Percentiles rank a stretch among this genome's conserved stretches.
Evolutionary conservation across 177 flowering plant species (phyloP).

Genomic region (Tripterygium wilfordii): DNA sequence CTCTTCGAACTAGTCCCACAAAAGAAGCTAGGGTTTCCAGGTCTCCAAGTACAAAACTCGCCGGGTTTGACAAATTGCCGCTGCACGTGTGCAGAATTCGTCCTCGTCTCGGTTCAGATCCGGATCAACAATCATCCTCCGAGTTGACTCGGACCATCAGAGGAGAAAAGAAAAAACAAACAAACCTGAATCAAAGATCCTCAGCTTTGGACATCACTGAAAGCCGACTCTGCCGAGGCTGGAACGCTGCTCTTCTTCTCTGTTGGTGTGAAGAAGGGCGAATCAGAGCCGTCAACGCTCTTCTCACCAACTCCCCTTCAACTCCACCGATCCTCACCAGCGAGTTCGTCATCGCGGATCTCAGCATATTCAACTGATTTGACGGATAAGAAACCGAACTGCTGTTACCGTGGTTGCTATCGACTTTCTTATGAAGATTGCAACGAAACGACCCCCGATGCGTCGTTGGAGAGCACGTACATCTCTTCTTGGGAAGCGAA

Average conservation of each 20-base stretch:
- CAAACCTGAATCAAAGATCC: conserved; percentile 6
- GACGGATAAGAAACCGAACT: conserved; percentile 28
- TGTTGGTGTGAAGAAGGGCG: conserved; percentile 73
- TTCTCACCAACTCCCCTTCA: conserved; percentile 67
- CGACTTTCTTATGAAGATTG: conserved; percentile 34
- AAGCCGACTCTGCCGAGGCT: conserved; percentile 56
- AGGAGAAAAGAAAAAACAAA: not conserved
- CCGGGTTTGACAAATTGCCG: no score
- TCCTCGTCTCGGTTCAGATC: no score
- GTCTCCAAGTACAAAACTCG: no score
- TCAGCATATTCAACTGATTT: conserved; percentile 45
- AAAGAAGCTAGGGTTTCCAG: no score
- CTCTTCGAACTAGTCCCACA: no score
- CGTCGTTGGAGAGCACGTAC: conserved; percentile 69
- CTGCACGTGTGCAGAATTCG: no score
- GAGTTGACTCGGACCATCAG: no score
- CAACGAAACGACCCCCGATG: conserved; percentile 80
- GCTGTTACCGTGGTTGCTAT: conserved; percentile 11
- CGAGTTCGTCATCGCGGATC: conserved; percentile 89
- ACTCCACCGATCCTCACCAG: conserved; percentile 76
- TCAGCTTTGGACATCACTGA: conserved; percentile 50
- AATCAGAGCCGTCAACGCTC: conserved; percentile 66
- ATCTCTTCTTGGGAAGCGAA: conserved; percentile 29
- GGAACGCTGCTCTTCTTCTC: conserved; percentile 44
- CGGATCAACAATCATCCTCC: no score